Conservation (phyloP, 495 filamentous ascomycete species). For the Penicillium waksmanii region DNA sequence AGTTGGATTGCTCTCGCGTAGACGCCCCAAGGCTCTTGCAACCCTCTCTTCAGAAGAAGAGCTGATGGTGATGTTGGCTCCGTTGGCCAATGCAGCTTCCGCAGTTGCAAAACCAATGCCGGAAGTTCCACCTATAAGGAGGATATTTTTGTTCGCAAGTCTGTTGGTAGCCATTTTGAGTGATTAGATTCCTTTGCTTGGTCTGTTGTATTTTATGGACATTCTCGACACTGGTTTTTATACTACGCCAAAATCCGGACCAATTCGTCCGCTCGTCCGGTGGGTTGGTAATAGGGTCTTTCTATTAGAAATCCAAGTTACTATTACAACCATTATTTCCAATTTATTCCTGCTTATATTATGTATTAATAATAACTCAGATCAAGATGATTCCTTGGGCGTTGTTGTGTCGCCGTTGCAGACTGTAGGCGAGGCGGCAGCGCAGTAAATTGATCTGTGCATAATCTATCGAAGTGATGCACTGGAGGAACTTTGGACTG, state of each 20-base stretch:
- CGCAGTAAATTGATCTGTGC: too few species aligned
- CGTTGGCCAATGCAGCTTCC: slow-evolving; percentile 50
- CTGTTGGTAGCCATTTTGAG: slow-evolving; percentile 19
- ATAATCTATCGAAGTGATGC: too few species aligned
- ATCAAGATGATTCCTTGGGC: too few species aligned
- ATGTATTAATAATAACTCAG: too few species aligned
- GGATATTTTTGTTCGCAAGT: slow-evolving; percentile 40
- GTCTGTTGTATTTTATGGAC: neutral
- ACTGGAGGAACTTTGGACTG: too few species aligned
- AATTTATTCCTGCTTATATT: too few species aligned
- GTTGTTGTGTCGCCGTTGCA: too few species aligned
- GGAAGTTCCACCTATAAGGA: slow-evolving; percentile 58
- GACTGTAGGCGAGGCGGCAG: too few species aligned
- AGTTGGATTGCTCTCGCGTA: slow-evolving; percentile 39
- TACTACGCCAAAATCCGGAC: neutral
- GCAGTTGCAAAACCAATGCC: slow-evolving; percentile 63
- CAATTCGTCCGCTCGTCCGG: slow-evolving; percentile 1
- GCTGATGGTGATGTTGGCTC: slow-evolving; percentile 56
- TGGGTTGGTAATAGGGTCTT: neutral
- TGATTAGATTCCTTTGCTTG: neutral
- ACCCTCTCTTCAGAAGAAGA: slow-evolving; percentile 53
- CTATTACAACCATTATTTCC: too few species aligned
- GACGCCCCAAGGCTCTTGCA: slow-evolving; percentile 37
- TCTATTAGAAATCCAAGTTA: neutral
- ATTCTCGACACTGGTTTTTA: neutral